Base-by-base conservation (phyloP, 768 basidiomycete genomes). In the Leucocoprinus sp. region DNA sequence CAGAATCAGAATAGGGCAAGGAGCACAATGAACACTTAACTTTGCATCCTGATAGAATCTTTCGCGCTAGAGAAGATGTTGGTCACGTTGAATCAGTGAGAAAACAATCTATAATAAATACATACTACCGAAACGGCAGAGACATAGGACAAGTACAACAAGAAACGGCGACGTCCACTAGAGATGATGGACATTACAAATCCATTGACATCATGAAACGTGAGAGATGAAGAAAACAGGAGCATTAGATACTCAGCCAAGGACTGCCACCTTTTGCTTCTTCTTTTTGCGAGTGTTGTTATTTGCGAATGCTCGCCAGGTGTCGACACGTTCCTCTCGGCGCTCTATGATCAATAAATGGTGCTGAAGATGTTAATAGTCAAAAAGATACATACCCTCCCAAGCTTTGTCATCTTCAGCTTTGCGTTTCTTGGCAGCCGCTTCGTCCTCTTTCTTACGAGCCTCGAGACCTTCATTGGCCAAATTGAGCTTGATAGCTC, bases 401-500 rank as follows among this genome's bases (percentile, higher is more conserved):
- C 92, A 96, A 19, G 62, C 66, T 54, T 81, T 84, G 54, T 93
- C 89, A 5, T 93, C 88, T 54, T 93, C 90, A 1, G 74, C 84
- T 64, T 95, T 95, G 43, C 92, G 75, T 62, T 95, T 95, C 66
- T 64, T 80, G 27, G 78, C 56, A 18, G 71, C 64, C 8, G 84
- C 72, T 54, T 93, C 93, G 47, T 91, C 89, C 42, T 96, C 92
- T 59, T 90, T 92, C 71, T 84, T 88, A 55, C 82, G 75, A n/a
- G 93, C 93, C 59, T 95, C 92, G 4, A 93, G 67, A 2, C 91
- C 91, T 61, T 93, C 90, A 54, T 93, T 93, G 6, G 90, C 90
- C 45, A 93, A 63, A 58, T 90, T 90, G 80, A 91, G 80, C 70
- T 92, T 92, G 55, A 91, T 65, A 1, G 90, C 87, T 57, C 89